Percentiles rank a stretch among this genome's conserved stretches.
These are phyloP conservation scores for Lactifluus piperatus DNA, from an alignment of 768 basidiomycete species.

Conservation along the genomic window DNA sequence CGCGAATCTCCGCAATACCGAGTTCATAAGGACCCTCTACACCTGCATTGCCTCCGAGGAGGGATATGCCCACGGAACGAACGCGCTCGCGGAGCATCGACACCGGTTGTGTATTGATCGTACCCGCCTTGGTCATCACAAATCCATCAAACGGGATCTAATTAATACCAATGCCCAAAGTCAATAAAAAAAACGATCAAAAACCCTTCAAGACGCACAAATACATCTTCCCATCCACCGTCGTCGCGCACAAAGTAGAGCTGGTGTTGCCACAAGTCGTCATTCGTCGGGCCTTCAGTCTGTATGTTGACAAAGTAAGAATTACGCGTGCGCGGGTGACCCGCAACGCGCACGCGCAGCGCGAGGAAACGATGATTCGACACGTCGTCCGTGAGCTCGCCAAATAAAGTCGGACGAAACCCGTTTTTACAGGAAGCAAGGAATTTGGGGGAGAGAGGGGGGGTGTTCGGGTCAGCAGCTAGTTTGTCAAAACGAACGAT, in stretches of 20 bases:
- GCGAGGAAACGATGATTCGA: constrained; percentile 74
- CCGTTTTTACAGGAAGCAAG: constrained; percentile 23
- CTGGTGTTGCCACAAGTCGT: constrained; percentile 92
- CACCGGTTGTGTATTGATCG: constrained; percentile 61
- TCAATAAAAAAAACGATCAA: constrained; percentile 1
- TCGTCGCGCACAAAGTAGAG: constrained; percentile 65
- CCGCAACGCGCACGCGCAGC: constrained; percentile 68
- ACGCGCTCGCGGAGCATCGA: constrained; percentile 68
- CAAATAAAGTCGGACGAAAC: constrained; percentile 70
- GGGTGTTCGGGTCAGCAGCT: too few species aligned
- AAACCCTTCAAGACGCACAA: constrained; percentile 51
- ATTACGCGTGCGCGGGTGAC: constrained; percentile 64
- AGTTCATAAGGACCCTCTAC: constrained; percentile 73
- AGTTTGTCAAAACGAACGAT: too few species aligned
- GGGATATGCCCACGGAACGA: constrained; percentile 75
- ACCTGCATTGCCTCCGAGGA: constrained; percentile 78
- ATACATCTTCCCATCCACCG: constrained; percentile 73
- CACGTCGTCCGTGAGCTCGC: constrained; percentile 77
- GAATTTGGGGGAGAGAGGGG: too few species aligned
- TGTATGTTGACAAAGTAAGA: constrained; percentile 95
- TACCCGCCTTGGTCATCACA: constrained; percentile 64
- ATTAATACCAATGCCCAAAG: too few species aligned
- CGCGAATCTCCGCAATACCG: constrained; percentile 69
- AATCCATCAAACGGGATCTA: constrained; percentile 80
- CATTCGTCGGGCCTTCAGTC: constrained; percentile 71